phyloP scores from a whole-genome alignment of 2,329 filamentous ascomycete genomes.

The Diaporthe amygdali region DNA sequence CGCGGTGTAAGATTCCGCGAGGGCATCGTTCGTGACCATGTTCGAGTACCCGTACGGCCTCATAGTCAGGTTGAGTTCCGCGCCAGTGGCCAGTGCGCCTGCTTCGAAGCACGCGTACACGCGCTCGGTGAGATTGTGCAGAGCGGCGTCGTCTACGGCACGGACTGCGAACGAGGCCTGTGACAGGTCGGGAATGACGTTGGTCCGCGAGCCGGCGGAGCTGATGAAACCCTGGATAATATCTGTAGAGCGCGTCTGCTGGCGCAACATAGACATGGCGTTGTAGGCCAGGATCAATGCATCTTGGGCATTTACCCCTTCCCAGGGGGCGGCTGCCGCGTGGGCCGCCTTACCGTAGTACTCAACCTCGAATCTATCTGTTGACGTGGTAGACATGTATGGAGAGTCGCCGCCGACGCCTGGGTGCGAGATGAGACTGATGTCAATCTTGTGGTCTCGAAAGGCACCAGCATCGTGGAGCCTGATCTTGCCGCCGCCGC shows the following conservation, averaged over 20 bases:
- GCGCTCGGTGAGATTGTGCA: constrained; percentile 31
- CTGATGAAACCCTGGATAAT: constrained; percentile 20
- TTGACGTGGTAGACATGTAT: constrained; percentile 36
- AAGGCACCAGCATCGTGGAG: constrained; percentile 40
- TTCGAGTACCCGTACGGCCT: constrained; percentile 37
- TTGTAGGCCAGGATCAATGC: constrained; percentile 15
- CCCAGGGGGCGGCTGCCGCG: constrained; percentile 7
- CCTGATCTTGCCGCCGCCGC: constrained; percentile 46
- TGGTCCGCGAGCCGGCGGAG: constrained; percentile 1
- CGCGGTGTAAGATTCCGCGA: constrained; percentile 30
- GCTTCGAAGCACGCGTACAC: constrained; percentile 37
- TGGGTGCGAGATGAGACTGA: constrained; percentile 43
- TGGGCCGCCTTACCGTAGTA: constrained; percentile 17
- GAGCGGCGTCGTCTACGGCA: constrained; percentile 43
- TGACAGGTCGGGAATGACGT: constrained; percentile 47
- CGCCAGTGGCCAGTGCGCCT: constrained; percentile 38
- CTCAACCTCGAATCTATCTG: constrained; percentile 32
- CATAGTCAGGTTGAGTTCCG: constrained; percentile 42
- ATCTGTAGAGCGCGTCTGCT: constrained; percentile 4
- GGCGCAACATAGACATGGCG: constrained; percentile 13
- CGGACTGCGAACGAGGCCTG: constrained; percentile 64
- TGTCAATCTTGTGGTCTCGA: constrained; percentile 41
- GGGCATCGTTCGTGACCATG: constrained; percentile 36
- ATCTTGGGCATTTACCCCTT: constrained; percentile 16
- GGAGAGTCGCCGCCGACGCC: constrained; percentile 32